phyloP scores from a whole-genome alignment of 495 filamentous ascomycete genomes.

The Penicillium lividum region DNA sequence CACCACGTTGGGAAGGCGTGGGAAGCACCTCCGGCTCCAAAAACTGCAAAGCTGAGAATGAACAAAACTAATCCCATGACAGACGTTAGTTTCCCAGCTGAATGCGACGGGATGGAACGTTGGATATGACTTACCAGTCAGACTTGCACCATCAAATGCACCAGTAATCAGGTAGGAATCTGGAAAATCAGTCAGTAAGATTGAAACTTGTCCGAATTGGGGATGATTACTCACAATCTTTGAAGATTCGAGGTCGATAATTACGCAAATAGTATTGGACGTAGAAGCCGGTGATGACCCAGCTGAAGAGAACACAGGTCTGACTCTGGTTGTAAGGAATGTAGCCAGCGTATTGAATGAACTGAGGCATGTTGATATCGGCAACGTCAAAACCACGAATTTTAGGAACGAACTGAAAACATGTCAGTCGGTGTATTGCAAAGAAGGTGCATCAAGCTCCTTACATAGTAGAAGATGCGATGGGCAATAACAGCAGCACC shows the following conservation, averaged over 20 bases:
- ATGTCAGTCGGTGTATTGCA: not conserved
- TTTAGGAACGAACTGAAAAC: slow-evolving; percentile 34
- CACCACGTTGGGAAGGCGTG: slow-evolving; percentile 47
- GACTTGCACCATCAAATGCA: slow-evolving; percentile 56
- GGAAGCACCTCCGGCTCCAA: slow-evolving; percentile 44
- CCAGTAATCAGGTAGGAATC: slow-evolving; percentile 56
- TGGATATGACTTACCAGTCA: slow-evolving; percentile 19
- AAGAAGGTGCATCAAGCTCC: not conserved
- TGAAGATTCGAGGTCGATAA: slow-evolving; percentile 50
- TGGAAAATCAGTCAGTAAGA: too few species aligned
- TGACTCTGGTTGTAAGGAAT: slow-evolving; percentile 49
- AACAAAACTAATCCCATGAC: slow-evolving; percentile 39
- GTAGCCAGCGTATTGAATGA: slow-evolving; percentile 45
- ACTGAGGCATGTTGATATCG: slow-evolving; percentile 44
- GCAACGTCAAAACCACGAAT: slow-evolving; percentile 27
- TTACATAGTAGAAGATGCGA: slow-evolving; percentile 39
- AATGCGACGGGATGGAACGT: too few species aligned
- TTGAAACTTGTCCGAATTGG: too few species aligned
- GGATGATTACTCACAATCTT: slow-evolving; percentile 35
- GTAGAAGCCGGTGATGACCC: slow-evolving; percentile 45
- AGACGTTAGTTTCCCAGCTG: too few species aligned
- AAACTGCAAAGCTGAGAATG: slow-evolving; percentile 60
- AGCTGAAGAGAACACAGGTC: slow-evolving; percentile 39
- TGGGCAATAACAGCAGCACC: slow-evolving; percentile 40
- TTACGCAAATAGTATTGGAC: slow-evolving; percentile 56